These are phyloP conservation scores for Nannochloris sp. DNA, from an alignment of 139 green algal genomes.

Conservation along the genomic window DNA sequence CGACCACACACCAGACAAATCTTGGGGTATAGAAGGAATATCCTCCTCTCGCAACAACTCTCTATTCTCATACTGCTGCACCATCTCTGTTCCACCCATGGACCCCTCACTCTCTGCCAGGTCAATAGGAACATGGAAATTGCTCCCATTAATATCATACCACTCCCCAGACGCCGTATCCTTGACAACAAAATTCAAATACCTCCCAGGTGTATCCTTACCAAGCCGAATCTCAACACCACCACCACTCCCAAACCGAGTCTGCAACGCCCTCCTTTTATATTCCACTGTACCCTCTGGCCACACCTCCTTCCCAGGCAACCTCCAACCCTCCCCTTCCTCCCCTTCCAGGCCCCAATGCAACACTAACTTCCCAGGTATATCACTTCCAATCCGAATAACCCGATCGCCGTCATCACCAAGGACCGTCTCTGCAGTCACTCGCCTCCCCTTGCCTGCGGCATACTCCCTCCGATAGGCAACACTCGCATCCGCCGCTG, in stretches of 20 bases:
- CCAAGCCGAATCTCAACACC: not conserved
- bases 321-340: constrained; percentile 80
- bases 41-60: constrained; percentile 16
- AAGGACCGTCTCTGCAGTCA: not conserved
- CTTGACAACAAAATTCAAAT: constrained; percentile 93
- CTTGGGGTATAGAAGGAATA: constrained; percentile 59
- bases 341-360: constrained; percentile 88
- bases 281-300: constrained; percentile 82
- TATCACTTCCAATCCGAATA: constrained; percentile 35
- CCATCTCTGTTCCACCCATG: not conserved
- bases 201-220: constrained; percentile 55
- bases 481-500: no score
- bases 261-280: constrained; percentile 93
- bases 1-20: constrained; percentile 88
- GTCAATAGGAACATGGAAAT: constrained; percentile 74
- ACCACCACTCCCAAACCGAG: constrained; percentile 40
- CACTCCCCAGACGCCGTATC: constrained; percentile 57
- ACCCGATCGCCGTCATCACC: not conserved
- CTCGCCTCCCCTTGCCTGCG: not conserved
- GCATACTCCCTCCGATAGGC: no score
- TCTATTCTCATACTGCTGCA: not conserved
- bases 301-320: constrained; percentile 45
- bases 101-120: not conserved
- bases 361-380: constrained; percentile 56
- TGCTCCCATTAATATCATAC: constrained; percentile 71